phyloP scores from a whole-genome alignment of 2,329 filamentous ascomycete species.

The Ophiocordyceps camponoti-floridani region DNA sequence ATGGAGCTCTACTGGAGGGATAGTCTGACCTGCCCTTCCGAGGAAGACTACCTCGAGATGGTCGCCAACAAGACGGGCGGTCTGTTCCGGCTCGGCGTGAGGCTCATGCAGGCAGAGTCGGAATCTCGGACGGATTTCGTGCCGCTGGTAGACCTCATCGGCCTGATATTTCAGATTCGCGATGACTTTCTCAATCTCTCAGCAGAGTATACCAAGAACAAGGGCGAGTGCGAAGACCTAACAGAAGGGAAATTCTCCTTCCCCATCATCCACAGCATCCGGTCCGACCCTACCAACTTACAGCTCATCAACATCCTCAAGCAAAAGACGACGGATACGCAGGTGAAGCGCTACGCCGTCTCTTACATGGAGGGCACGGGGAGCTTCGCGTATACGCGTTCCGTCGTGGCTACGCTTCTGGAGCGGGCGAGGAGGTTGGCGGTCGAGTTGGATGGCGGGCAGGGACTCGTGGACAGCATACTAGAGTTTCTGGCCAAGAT shows the following conservation, averaged over 20 bases:
- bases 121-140: conserved; percentile 46
- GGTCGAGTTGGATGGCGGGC: conserved; percentile 43
- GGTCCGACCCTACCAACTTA: conserved; percentile 51
- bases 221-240: conserved; percentile 86
- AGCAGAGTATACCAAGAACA: conserved; percentile 67
- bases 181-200: conserved; percentile 88
- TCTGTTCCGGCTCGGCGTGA: conserved; percentile 67
- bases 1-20: conserved; percentile 89
- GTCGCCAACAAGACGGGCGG: conserved; percentile 82
- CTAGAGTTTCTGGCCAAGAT: conserved; percentile 54
- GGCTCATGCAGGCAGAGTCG: conserved; percentile 71
- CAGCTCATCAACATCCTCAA: conserved; percentile 84
- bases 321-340: conserved; percentile 70
- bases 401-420: conserved; percentile 45
- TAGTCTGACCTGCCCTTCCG: conserved; percentile 63
- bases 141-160: conserved; percentile 72
- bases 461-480: conserved; percentile 37
- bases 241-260: conserved; percentile 97
- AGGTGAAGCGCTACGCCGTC: conserved; percentile 83
- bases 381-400: conserved; percentile 70
- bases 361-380: conserved; percentile 79
- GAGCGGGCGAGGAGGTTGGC: conserved; percentile 44
- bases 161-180: conserved; percentile 76
- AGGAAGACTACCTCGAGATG: conserved; percentile 86
- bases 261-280: conserved; percentile 85